These are phyloP conservation scores for Shiraia sp. DNA, from an alignment of 2,329 filamentous ascomycete species.

Conservation along the genomic window DNA sequence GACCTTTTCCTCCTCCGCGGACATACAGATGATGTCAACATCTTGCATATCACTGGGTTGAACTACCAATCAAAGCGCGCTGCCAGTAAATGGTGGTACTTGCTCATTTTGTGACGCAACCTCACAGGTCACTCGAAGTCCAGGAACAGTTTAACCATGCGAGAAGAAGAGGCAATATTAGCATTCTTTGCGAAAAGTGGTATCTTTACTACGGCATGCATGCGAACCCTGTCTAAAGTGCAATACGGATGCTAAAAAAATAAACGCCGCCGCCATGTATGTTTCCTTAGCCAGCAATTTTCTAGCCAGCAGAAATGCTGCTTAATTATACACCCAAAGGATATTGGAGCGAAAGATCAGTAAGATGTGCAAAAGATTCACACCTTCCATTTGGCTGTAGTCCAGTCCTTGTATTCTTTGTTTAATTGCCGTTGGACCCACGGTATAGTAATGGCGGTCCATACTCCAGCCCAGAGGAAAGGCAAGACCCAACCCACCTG, in stretches of 20 bases:
- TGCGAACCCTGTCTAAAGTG: not conserved
- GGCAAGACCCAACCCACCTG: constrained; percentile 54
- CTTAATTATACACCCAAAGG: constrained; percentile 7
- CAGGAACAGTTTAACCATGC: not conserved
- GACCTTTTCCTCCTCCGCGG: constrained; percentile 5
- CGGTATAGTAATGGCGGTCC: constrained; percentile 50
- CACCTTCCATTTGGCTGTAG: constrained; percentile 43
- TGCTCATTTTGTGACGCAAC: too few species aligned
- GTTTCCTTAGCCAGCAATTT: too few species aligned
- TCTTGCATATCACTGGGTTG: too few species aligned
- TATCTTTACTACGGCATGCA: not conserved
- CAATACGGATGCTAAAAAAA: constrained; percentile 1
- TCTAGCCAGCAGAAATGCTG: not conserved
- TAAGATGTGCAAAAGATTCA: constrained; percentile 11
- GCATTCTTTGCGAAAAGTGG: not conserved
- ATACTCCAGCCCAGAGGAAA: constrained; percentile 55
- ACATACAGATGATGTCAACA: constrained; percentile 4
- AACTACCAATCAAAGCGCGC: too few species aligned
- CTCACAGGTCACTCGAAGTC: too few species aligned
- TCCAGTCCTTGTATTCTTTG: constrained; percentile 43
- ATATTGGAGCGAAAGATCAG: not conserved
- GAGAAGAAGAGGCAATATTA: not conserved
- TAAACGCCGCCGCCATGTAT: constrained; percentile 11
- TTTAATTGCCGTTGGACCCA: constrained; percentile 49
- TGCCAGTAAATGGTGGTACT: too few species aligned